phyloP scores from a whole-genome alignment of 2,329 filamentous ascomycete genomes.

The Apiospora phragmitis region DNA sequence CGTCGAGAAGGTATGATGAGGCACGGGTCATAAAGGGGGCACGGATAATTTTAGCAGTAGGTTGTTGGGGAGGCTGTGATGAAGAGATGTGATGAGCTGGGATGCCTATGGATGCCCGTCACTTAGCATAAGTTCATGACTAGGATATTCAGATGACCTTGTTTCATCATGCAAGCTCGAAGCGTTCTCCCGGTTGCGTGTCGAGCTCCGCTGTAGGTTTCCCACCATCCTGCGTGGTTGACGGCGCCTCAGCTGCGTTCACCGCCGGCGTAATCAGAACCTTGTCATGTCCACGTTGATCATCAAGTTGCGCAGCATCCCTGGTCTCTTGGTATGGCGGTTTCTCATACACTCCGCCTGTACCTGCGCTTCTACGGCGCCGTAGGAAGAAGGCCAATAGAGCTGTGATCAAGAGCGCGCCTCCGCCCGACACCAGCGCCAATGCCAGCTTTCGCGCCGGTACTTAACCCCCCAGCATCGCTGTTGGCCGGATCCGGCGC shows the following conservation, averaged over 20 bases:
- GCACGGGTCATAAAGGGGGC: no score
- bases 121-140: not conserved
- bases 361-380: not conserved
- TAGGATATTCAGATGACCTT: not conserved
- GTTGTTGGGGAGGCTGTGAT: no score
- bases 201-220: not conserved
- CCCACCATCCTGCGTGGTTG: not conserved
- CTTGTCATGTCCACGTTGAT: not conserved
- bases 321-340: not conserved
- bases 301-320: not conserved
- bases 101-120: no score
- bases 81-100: no score
- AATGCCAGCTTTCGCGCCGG: slow-evolving; percentile 36
- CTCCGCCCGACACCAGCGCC: slow-evolving; percentile 33
- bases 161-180: not conserved
- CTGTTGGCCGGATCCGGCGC: not conserved
- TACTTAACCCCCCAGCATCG: slow-evolving; percentile 22
- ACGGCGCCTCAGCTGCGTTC: not conserved
- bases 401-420: slow-evolving; percentile 22
- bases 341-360: not conserved
- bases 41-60: no score
- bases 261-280: not conserved
- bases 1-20: no score
- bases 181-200: not conserved
- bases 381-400: slow-evolving; percentile 23